Evolutionary conservation across 768 basidiomycete species (phyloP).

Genomic region (Hortiboletus flavorubellus): DNA sequence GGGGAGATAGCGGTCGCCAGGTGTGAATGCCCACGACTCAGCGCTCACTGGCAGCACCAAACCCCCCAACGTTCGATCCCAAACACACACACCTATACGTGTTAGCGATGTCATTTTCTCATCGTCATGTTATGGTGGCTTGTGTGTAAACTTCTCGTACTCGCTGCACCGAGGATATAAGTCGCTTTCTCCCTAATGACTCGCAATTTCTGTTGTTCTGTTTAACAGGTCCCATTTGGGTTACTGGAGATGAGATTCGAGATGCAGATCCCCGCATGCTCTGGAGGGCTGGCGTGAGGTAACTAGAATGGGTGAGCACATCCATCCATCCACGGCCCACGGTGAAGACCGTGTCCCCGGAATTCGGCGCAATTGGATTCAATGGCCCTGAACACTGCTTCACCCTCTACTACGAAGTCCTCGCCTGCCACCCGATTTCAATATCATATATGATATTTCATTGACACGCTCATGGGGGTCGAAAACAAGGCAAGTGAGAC

Average conservation of each 20-base stretch:
- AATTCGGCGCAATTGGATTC: no score
- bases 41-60: not conserved
- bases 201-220: not conserved
- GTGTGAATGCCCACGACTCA: not conserved
- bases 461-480: not conserved
- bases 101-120: not conserved
- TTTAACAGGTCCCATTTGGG: not conserved
- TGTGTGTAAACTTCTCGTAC: not conserved
- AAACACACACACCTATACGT: not conserved
- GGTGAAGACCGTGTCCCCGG: no score
- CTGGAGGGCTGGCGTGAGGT: not conserved
- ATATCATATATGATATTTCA: not conserved
- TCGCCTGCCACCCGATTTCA: not conserved
- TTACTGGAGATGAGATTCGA: not conserved
- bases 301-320: not conserved
- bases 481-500: not conserved
- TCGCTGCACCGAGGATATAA: not conserved
- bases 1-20: not conserved
- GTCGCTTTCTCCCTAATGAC: not conserved
- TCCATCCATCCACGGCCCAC: not conserved
- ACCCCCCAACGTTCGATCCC: not conserved
- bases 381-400: not conserved
- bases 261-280: not conserved
- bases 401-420: not conserved
- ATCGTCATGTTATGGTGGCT: not conserved